Percentiles rank a stretch among this genome's conserved stretches.
These are phyloP conservation scores for Solanum bulbocastanum DNA, from an alignment of 257 asterid species.

Conservation along the genomic window DNA sequence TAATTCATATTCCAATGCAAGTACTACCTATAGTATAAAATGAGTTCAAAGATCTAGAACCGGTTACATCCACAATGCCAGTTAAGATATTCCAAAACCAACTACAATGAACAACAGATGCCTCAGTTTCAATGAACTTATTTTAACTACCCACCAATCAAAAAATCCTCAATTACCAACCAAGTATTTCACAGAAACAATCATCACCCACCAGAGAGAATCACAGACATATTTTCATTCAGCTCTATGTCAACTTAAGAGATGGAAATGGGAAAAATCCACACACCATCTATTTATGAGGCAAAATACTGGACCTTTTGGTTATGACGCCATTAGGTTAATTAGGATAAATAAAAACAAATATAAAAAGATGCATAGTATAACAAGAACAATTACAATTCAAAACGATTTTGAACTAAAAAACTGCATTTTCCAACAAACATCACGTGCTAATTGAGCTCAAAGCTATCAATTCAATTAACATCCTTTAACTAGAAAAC, in stretches of 20 bases:
- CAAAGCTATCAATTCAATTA: background rate
- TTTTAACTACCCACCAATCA: background rate
- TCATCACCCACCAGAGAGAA: background rate
- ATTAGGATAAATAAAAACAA: background rate
- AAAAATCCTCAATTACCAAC: background rate
- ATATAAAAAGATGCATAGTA: background rate
- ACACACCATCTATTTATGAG: background rate
- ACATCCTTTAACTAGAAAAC: background rate
- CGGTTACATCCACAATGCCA: background rate
- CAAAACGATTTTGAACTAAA: background rate
- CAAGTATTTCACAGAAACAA: background rate
- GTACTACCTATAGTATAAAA: background rate
- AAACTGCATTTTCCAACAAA: background rate
- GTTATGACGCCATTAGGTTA: background rate
- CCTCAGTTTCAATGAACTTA: background rate
- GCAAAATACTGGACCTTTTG: background rate
- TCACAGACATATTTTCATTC: background rate
- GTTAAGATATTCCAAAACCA: background rate
- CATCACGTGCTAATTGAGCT: background rate
- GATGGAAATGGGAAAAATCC: background rate
- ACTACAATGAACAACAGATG: background rate
- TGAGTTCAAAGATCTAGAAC: background rate
- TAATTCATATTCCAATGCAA: background rate
- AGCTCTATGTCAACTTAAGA: background rate
- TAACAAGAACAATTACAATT: background rate